Conservation (phyloP, 2,329 filamentous ascomycete genomes). For the Talaromyces rugulosus region DNA sequence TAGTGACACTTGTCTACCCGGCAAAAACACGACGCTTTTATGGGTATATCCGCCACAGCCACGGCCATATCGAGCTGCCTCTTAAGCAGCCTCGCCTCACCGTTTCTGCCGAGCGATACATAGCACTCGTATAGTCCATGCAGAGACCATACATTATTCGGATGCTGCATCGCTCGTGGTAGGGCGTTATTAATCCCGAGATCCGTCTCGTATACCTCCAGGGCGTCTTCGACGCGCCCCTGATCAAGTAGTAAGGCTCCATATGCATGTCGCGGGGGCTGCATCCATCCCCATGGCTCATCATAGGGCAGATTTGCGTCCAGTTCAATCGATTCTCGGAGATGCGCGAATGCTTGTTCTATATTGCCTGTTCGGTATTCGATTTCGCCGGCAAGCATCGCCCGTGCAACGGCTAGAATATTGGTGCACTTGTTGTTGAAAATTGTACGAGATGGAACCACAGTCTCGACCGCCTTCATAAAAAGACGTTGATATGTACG, state of each 20-base stretch:
- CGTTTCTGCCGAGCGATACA: conserved; percentile 43
- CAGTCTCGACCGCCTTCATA: conserved; percentile 41
- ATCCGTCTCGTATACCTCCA: conserved; percentile 53
- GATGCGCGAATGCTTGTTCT: conserved; percentile 52
- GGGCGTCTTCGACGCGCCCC: conserved; percentile 48
- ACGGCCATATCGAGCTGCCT: conserved; percentile 47
- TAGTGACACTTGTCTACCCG: conserved; percentile 14
- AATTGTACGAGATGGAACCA: conserved; percentile 57
- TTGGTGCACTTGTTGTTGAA: conserved; percentile 62
- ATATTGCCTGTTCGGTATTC: conserved; percentile 59
- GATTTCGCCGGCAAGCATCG: conserved; percentile 60
- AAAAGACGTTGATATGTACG: conserved; percentile 47
- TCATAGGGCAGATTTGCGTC: conserved; percentile 60
- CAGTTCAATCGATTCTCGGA: conserved; percentile 52
- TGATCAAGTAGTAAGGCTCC: conserved; percentile 62
- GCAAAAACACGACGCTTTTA: conserved; percentile 56
- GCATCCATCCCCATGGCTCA: conserved; percentile 70
- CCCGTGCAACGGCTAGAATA: conserved; percentile 55
- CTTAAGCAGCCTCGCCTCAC: conserved; percentile 42
- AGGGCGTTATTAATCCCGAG: conserved; percentile 54
- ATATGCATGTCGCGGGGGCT: conserved; percentile 61
- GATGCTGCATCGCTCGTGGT: conserved; percentile 59
- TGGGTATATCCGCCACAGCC: conserved; percentile 54
- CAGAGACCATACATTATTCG: conserved; percentile 67
- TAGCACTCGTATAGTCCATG: conserved; percentile 68